Evolutionary conservation across 139 green algal genomes (phyloP).

Genomic region (Zygnema circumcarinatum): DNA sequence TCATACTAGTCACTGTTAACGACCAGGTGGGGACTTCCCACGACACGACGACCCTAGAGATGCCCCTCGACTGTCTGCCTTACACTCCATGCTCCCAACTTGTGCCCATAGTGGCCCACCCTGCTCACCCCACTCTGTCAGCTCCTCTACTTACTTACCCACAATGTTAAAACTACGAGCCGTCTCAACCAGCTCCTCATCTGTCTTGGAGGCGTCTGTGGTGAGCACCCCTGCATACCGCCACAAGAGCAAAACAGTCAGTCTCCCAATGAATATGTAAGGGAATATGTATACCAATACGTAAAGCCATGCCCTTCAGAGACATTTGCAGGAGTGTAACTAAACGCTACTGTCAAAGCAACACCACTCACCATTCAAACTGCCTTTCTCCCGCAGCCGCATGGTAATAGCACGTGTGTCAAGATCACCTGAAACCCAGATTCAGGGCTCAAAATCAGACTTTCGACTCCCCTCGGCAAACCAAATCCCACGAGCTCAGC

Average conservation of each 20-base stretch:
- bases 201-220: constrained; percentile 73
- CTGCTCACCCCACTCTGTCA: too few species aligned
- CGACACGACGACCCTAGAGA: too few species aligned
- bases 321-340: too few species aligned
- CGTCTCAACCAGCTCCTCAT: constrained; percentile 84
- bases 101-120: too few species aligned
- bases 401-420: constrained; percentile 95
- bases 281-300: too few species aligned
- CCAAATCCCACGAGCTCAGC: too few species aligned
- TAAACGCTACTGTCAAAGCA: too few species aligned
- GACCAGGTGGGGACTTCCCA: too few species aligned
- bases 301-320: too few species aligned
- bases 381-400: constrained; percentile 86
- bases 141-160: constrained; percentile 69
- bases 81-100: too few species aligned
- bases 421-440: constrained; percentile 77
- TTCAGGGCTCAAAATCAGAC: constrained; percentile 26
- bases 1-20: too few species aligned
- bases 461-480: background rate
- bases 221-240: constrained; percentile 61
- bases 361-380: constrained; percentile 72
- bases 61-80: too few species aligned
- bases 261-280: background rate
- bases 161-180: constrained; percentile 92
- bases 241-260: background rate